phyloP scores from a whole-genome alignment of 305 asterid genomes.

The Fraxinus paxiana region DNA sequence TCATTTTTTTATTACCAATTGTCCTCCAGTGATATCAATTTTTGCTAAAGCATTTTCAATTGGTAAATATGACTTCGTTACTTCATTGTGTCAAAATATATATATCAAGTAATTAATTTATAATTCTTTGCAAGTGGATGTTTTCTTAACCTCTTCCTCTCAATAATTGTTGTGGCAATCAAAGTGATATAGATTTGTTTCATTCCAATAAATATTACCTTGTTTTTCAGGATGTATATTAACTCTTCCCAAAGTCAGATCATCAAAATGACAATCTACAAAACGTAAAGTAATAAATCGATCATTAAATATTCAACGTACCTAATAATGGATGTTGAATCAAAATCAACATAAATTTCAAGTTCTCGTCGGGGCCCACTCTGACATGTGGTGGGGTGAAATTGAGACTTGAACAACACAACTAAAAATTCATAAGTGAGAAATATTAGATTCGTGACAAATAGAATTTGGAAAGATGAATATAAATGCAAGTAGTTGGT shows the following conservation, averaged over 20 bases:
- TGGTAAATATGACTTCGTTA: neutral
- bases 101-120: neutral
- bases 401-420: neutral
- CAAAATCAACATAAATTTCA: neutral
- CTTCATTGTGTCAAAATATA: neutral
- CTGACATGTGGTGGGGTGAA: neutral
- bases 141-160: neutral
- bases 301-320: too few relatives aligned
- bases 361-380: neutral
- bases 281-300: too few relatives aligned
- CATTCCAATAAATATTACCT: too few relatives aligned
- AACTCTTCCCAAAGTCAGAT: neutral
- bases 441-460: neutral
- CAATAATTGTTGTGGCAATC: neutral
- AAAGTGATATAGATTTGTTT: neutral
- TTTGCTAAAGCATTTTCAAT: neutral
- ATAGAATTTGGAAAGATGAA: neutral
- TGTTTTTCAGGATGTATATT: neutral
- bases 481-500: neutral
- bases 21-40: neutral
- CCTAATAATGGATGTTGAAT: neutral
- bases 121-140: neutral
- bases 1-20: neutral
- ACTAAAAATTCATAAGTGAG: neutral
- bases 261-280: neutral